Base-by-base conservation (phyloP, 495 filamentous ascomycete genomes). In the Bacidia rubella region DNA sequence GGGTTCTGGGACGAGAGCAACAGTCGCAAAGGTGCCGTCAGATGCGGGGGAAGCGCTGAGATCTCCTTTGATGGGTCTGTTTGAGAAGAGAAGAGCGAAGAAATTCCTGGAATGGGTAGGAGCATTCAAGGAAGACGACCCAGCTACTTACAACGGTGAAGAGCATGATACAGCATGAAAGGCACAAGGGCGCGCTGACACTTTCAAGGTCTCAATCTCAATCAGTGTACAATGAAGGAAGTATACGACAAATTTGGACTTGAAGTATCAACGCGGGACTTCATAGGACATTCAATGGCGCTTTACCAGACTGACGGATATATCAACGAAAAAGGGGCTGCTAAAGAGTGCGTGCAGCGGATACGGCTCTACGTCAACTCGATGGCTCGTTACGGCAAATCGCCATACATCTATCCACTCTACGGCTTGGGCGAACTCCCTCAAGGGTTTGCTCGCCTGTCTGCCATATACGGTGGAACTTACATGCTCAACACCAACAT, bases 401-500 rank as follows among this genome's bases (percentile, higher is more conserved):
- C 90, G 19, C 92, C 92, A 15, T 99, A 99, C 71, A 97, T 99
- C 71, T 99, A 97, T 73, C 92, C 92, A 19, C 83, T 96, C 11
- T 96, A 99, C 68, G 92, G 92, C 53, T 78, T 99, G 21, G 92
- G 93, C 61, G 92, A 99, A 71, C 80, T 99, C 32, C 92, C 92
- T 23, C 93, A 99, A 74, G 90, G 93, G 50, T 99, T 99, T 65
- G 94, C 92, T 44, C 90, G 93, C 64, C 75, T 97, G 29, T 95
- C 89, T 11, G 92, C 92, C 62, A 95, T 97, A 69, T 95, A 97
- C 65, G 93, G 93, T 58, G 93, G 93, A 59, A 97, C 92, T 17
- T 97, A 99, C 70, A 97, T 97, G 86, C 82, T 99, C 60, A 97
- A 97, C 74, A 95, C 92, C 52, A 79, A 75, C 50, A 76, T 99